A percentile compares a stretch with the other conserved stretches of the same genome.
Evolutionary conservation across 306 rosid species (phyloP).

Genomic region (Myrica gale): DNA sequence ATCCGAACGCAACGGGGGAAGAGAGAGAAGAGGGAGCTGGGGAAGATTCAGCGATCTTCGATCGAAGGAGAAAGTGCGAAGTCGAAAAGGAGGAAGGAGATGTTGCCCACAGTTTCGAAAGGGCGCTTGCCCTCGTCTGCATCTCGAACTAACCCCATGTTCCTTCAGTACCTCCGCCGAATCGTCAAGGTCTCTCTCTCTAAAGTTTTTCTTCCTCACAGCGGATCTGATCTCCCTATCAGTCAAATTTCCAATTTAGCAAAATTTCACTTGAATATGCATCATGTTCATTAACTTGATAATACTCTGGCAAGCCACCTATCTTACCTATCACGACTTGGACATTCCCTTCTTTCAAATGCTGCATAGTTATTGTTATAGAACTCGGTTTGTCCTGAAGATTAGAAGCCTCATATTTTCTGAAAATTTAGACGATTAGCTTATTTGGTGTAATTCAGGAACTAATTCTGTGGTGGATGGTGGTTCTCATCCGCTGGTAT

Average conservation of each 20-base stretch:
- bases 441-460: background rate
- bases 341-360: background rate
- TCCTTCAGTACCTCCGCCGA: constrained; percentile 83
- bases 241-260: background rate
- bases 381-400: background rate
- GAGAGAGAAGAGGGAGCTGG: constrained; percentile 22
- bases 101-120: constrained; percentile 87
- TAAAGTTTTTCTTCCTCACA: background rate
- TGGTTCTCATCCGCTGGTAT: background rate
- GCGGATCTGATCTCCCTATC: constrained; percentile 48
- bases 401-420: background rate
- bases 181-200: constrained; percentile 72
- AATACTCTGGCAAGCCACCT: background rate
- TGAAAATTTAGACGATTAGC: background rate
- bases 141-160: constrained; percentile 75
- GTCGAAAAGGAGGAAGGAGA: constrained; percentile 36
- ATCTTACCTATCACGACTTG: background rate
- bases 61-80: constrained; percentile 28
- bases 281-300: background rate
- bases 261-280: background rate
- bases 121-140: constrained; percentile 83
- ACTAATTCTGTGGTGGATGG: background rate
- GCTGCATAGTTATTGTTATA: background rate
- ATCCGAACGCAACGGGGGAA: constrained; percentile 14
- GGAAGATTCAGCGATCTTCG: constrained; percentile 41